These are phyloP conservation scores for Niebla homalea DNA, from an alignment of 495 filamentous ascomycete species.

Conservation along the genomic window DNA sequence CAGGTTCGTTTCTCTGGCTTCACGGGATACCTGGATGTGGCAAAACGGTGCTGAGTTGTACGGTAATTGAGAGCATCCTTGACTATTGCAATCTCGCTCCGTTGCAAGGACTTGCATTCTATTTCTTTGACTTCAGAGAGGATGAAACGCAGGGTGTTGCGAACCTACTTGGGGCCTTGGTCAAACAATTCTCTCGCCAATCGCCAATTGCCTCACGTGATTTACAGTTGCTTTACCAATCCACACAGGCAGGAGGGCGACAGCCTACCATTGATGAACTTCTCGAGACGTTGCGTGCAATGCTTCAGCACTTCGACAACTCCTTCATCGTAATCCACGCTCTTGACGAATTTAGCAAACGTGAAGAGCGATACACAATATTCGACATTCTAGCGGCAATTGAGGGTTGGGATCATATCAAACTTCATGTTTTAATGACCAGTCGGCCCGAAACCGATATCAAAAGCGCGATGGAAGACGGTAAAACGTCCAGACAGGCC, in stretches of 20 bases:
- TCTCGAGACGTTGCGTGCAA: neutral
- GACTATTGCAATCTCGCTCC: neutral
- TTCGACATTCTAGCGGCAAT: slow-evolving; percentile 12
- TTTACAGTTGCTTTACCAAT: slow-evolving; percentile 8
- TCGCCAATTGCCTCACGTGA: neutral
- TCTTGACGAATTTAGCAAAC: slow-evolving; percentile 19
- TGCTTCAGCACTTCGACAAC: neutral
- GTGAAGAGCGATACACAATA: neutral
- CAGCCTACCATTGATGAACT: neutral
- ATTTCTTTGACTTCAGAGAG: slow-evolving; percentile 25
- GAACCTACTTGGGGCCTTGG: slow-evolving; percentile 17
- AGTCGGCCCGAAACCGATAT: slow-evolving; percentile 20
- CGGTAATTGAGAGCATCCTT: slow-evolving; percentile 18
- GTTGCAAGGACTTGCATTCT: slow-evolving; percentile 9
- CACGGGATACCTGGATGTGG: slow-evolving; percentile 27
- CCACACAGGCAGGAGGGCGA: slow-evolving; percentile 6
- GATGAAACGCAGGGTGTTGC: slow-evolving; percentile 13
- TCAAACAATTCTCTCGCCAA: slow-evolving; percentile 17
- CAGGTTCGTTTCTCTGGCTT: slow-evolving; percentile 21
- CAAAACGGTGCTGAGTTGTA: slow-evolving; percentile 26
- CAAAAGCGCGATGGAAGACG: slow-evolving; percentile 4
- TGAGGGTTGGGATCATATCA: slow-evolving; percentile 5
- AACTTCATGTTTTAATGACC: slow-evolving; percentile 20
- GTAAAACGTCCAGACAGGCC: neutral
- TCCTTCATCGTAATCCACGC: slow-evolving; percentile 16